These are phyloP conservation scores for Kodamaea fukazawae DNA, from an alignment of 805 yeast species.

Conservation along the genomic window DNA sequence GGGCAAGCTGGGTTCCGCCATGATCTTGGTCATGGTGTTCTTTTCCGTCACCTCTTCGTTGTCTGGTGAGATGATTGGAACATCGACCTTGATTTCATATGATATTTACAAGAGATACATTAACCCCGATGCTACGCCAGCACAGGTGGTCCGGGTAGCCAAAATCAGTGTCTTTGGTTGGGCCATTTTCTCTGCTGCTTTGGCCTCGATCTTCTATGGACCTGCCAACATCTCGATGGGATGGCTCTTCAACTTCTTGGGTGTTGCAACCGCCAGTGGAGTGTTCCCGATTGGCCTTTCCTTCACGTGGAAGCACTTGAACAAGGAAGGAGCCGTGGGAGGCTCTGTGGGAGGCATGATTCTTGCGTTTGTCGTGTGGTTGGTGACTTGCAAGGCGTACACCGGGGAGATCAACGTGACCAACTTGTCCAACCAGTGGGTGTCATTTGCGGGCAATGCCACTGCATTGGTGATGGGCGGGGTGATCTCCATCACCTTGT, in stretches of 20 bases:
- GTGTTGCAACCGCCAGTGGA: slow-evolving; percentile 26
- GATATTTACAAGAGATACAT: slow-evolving; percentile 26
- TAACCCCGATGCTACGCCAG: slow-evolving; percentile 21
- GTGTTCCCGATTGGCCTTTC: slow-evolving; percentile 23
- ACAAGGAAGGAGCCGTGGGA: slow-evolving; percentile 34
- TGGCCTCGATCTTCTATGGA: slow-evolving; percentile 23
- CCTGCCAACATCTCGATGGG: slow-evolving; percentile 31
- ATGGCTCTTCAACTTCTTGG: slow-evolving; percentile 36
- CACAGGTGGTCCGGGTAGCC: slow-evolving; percentile 22
- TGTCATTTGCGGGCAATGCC: slow-evolving; percentile 41
- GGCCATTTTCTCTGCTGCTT: slow-evolving; percentile 20
- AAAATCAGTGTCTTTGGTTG: slow-evolving; percentile 20
- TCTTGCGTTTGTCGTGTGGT: slow-evolving; percentile 37
- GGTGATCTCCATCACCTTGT: slow-evolving; percentile 25
- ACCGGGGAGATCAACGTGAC: slow-evolving; percentile 35
- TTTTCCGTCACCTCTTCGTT: slow-evolving; percentile 42
- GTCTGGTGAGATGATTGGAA: slow-evolving; percentile 41
- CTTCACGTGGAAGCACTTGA: slow-evolving; percentile 31
- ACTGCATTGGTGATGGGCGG: slow-evolving; percentile 39
- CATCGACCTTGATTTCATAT: slow-evolving; percentile 32
- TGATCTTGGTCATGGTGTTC: slow-evolving; percentile 33
- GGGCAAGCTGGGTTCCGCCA: slow-evolving; percentile 28
- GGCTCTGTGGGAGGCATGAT: slow-evolving; percentile 38
- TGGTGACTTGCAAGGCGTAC: slow-evolving; percentile 33
- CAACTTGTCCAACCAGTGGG: slow-evolving; percentile 35